These are phyloP conservation scores for Phytophthora citrophthora DNA, from an alignment of 352 stramenopile genomes.

Conservation along the genomic window DNA sequence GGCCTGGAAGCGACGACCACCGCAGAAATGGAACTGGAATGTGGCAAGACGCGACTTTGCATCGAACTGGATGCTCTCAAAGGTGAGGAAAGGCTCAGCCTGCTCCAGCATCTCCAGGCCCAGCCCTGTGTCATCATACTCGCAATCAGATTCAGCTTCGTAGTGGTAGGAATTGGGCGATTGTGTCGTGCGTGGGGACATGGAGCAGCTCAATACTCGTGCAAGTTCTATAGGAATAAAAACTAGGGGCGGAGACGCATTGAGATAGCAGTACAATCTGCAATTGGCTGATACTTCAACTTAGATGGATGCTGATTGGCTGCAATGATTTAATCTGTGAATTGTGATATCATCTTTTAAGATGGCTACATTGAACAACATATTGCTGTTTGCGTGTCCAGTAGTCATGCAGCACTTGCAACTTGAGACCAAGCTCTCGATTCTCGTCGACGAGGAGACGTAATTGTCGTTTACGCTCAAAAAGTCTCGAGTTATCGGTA, in stretches of 20 bases:
- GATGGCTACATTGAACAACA: constrained; percentile 26
- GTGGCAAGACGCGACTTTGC: constrained; percentile 10
- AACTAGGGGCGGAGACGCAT: constrained; percentile 5
- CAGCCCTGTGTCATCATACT: constrained; percentile 29
- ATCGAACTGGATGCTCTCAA: constrained; percentile 38
- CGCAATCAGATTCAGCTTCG: constrained; percentile 26
- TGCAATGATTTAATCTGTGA: constrained; percentile 20
- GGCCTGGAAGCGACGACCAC: constrained; percentile 38
- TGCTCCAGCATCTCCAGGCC: constrained; percentile 39
- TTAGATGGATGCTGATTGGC: constrained; percentile 20
- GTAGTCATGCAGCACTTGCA: constrained; percentile 49
- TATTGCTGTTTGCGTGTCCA: constrained; percentile 39
- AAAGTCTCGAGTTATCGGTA: constrained; percentile 46
- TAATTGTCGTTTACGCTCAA: constrained; percentile 52
- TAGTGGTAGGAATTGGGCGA: constrained; percentile 18
- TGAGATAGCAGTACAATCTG: not conserved
- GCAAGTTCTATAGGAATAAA: not conserved
- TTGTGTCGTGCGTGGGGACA: constrained; percentile 12
- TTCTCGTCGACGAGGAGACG: constrained; percentile 52
- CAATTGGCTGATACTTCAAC: constrained; percentile 25
- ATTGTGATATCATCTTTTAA: constrained; percentile 2
- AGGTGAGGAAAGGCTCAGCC: constrained; percentile 41
- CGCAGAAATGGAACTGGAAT: constrained; percentile 51
- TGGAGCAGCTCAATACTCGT: constrained; percentile 5
- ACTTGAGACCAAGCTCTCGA: constrained; percentile 37